These are phyloP conservation scores for Pseudopithomyces maydicus DNA, from an alignment of 2,329 filamentous ascomycete genomes.

Conservation along the genomic window DNA sequence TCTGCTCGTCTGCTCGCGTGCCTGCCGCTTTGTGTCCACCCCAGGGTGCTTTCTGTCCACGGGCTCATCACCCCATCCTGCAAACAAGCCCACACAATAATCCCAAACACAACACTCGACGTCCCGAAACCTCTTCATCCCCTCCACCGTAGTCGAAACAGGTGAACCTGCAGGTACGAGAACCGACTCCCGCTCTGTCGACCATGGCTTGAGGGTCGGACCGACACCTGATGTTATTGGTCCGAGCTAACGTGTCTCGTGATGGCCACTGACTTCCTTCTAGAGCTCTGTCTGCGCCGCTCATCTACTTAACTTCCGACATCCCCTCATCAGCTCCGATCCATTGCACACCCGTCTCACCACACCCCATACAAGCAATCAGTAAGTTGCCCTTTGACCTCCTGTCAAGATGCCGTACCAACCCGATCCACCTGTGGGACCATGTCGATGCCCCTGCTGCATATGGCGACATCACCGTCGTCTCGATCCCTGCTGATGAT, in stretches of 20 bases:
- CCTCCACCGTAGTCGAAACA: background rate
- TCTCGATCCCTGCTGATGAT: background rate
- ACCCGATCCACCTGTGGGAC: conserved; percentile 11
- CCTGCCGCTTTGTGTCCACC: conserved; percentile 16
- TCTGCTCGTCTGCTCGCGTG: conserved; percentile 17
- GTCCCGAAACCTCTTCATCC: background rate
- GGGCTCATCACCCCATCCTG: conserved; percentile 4
- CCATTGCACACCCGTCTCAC: conserved; percentile 14
- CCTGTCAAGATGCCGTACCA: background rate
- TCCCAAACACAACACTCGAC: background rate
- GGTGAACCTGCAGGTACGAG: conserved; percentile 29
- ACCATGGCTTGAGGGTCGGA: background rate
- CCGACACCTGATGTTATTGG: conserved; percentile 21
- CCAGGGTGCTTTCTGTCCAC: background rate
- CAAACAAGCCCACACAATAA: no score
- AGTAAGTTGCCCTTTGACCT: conserved; percentile 31
- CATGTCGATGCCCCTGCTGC: conserved; percentile 1
- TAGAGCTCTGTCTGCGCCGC: conserved; percentile 8
- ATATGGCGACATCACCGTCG: background rate
- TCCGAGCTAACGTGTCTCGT: conserved; percentile 38
- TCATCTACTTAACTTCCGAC: conserved; percentile 25
- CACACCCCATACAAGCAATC: conserved; percentile 24
- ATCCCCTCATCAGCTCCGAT: conserved; percentile 19
- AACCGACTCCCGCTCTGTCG: conserved; percentile 10
- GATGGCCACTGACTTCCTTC: conserved; percentile 34